Evolutionary conservation across 495 filamentous ascomycete species (phyloP).

Genomic region (Aspergillus nanangensis): DNA sequence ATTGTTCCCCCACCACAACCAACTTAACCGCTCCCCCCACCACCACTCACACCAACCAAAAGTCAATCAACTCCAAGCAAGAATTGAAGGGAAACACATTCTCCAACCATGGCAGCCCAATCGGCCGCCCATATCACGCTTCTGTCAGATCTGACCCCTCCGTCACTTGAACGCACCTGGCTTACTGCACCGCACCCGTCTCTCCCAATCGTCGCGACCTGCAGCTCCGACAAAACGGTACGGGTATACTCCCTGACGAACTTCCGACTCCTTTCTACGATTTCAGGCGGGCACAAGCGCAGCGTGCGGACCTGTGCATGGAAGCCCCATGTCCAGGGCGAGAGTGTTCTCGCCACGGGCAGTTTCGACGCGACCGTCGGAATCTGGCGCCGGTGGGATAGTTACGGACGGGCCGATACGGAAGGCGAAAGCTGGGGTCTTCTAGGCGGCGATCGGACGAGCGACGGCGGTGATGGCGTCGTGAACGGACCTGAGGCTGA

Average conservation of each 20-base stretch:
- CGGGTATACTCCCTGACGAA: conserved; percentile 82
- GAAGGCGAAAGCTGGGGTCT: conserved; percentile 11
- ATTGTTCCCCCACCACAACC: too few relatives aligned
- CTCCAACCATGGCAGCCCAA: conserved; percentile 4
- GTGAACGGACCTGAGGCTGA: too few relatives aligned
- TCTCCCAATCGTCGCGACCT: conserved; percentile 83
- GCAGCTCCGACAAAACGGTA: conserved; percentile 78
- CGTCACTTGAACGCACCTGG: conserved; percentile 81
- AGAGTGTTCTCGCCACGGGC: conserved; percentile 81
- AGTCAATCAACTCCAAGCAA: too few relatives aligned
- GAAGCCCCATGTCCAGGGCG: conserved; percentile 65
- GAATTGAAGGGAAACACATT: too few relatives aligned
- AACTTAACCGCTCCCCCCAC: too few relatives aligned
- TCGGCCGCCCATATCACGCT: conserved; percentile 12
- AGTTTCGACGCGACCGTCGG: conserved; percentile 88
- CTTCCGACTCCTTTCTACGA: conserved; percentile 69
- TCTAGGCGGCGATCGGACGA: conserved; percentile 11
- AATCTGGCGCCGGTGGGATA: conserved; percentile 72
- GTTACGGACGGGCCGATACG: conserved; percentile 21
- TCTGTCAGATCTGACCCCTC: conserved; percentile 44
- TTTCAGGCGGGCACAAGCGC: conserved; percentile 86
- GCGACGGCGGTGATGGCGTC: conserved; percentile 39
- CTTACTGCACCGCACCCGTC: conserved; percentile 77
- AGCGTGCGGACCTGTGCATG: conserved; percentile 76
- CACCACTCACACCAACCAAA: too few relatives aligned